These are phyloP conservation scores for Aureobasidium uvarum DNA, from an alignment of 2,329 filamentous ascomycete species.

Conservation along the genomic window DNA sequence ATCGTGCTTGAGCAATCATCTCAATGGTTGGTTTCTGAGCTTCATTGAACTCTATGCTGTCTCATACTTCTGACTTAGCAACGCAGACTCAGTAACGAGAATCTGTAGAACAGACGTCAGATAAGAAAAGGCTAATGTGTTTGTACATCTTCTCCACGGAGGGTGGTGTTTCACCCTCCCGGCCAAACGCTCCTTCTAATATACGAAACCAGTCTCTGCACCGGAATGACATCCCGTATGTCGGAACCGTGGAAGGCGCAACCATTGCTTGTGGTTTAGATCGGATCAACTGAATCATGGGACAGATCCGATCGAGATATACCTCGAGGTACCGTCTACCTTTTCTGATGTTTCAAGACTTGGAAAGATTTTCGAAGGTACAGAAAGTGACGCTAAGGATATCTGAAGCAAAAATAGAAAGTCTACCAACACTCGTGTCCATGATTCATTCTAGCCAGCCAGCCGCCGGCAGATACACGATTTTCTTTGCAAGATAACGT, in stretches of 20 bases:
- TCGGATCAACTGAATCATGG: neutral
- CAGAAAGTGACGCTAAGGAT: conserved; percentile 5
- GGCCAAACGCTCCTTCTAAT: neutral
- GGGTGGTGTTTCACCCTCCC: conserved; percentile 15
- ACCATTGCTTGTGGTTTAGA: neutral
- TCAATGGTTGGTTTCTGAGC: neutral
- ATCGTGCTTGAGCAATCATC: neutral
- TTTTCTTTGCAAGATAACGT: neutral
- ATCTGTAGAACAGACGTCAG: neutral
- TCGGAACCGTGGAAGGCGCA: conserved; percentile 1
- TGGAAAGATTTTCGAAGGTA: neutral
- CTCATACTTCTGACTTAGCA: neutral
- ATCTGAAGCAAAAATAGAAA: conserved; percentile 23
- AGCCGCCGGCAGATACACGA: neutral
- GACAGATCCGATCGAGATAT: conserved; percentile 3
- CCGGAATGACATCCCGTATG: neutral
- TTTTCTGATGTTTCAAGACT: neutral
- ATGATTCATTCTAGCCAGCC: neutral
- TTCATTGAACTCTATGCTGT: neutral
- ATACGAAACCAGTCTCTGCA: neutral
- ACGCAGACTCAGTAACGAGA: neutral
- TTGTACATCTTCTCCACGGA: neutral
- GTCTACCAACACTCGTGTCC: conserved; percentile 6
- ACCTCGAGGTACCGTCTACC: neutral
- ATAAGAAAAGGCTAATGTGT: neutral